Conservation (phyloP, 805 yeast species). For the Hanseniaspora mollemarum region DNA sequence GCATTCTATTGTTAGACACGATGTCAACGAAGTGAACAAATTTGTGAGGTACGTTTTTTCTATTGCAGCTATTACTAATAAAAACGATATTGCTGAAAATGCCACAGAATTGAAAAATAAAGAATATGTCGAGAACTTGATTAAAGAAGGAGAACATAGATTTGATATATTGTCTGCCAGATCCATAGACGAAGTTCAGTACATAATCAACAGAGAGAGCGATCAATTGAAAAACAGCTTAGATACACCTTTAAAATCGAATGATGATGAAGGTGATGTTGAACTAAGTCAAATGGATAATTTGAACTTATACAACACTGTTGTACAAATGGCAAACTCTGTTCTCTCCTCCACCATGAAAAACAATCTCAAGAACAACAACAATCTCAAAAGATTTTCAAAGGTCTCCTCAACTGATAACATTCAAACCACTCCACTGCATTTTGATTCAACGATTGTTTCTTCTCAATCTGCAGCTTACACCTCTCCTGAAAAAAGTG, state of each 20-base stretch:
- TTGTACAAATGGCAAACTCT: slow-evolving; percentile 28
- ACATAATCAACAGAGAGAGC: slow-evolving; percentile 38
- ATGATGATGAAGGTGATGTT: neutral
- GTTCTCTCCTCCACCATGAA: slow-evolving; percentile 28
- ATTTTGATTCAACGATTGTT: neutral
- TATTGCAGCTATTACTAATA: slow-evolving; percentile 25
- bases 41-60: slow-evolving; percentile 31
- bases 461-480: neutral
- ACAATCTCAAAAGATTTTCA: neutral
- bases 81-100: neutral
- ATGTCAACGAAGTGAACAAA: slow-evolving; percentile 24
- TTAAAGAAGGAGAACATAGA: slow-evolving; percentile 25
- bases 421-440: neutral
- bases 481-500: neutral
- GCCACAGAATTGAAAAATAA: slow-evolving; percentile 15
- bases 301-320: slow-evolving; percentile 29
- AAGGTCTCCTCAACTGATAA: neutral
- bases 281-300: slow-evolving; percentile 27
- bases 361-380: neutral
- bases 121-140: slow-evolving; percentile 11
- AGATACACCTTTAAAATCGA: neutral
- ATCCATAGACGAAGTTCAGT: slow-evolving; percentile 57
- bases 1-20: neutral
- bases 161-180: slow-evolving; percentile 60
- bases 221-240: neutral